phyloP scores from a whole-genome alignment of 805 yeast species.

The Wickerhamomyces chambardii region DNA sequence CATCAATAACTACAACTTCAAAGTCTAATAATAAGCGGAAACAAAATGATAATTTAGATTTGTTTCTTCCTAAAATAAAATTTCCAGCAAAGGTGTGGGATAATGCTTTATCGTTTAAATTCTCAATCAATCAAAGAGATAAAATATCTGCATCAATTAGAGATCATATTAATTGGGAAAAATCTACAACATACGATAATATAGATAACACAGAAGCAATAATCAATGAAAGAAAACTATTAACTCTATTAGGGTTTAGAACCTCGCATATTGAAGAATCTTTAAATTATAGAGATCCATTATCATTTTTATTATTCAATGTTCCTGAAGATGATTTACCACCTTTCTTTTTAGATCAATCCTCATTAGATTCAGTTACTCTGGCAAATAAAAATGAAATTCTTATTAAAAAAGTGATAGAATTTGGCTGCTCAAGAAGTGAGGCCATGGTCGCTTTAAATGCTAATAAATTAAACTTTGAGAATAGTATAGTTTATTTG shows the following conservation, averaged over 20 bases:
- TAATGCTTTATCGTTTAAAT: slow-evolving; percentile 55
- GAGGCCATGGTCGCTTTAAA: slow-evolving; percentile 45
- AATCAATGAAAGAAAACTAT: slow-evolving; percentile 13
- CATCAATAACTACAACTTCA: neutral
- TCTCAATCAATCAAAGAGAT: slow-evolving; percentile 54
- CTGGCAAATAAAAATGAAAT: slow-evolving; percentile 43
- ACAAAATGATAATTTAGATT: neutral
- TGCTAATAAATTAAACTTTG: slow-evolving; percentile 33
- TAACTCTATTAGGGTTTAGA: slow-evolving; percentile 58
- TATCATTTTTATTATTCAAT: slow-evolving; percentile 58
- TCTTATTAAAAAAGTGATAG: slow-evolving; percentile 44
- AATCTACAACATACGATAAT: slow-evolving; percentile 3
- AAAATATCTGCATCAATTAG: slow-evolving; percentile 54
- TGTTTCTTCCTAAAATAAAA: slow-evolving; percentile 10
- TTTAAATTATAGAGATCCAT: slow-evolving; percentile 40
- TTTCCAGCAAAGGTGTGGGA: slow-evolving; percentile 59
- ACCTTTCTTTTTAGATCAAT: slow-evolving; percentile 38
- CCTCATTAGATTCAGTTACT: slow-evolving; percentile 38
- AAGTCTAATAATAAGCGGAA: neutral
- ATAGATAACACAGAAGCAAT: slow-evolving; percentile 9
- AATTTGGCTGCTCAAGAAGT: slow-evolving; percentile 64
- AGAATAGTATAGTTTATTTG: slow-evolving; percentile 38
- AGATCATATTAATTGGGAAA: slow-evolving; percentile 47
- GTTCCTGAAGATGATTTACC: slow-evolving; percentile 96
- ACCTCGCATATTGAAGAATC: slow-evolving; percentile 66